Evolutionary conservation across 768 basidiomycete genomes (phyloP).

Genomic region (Xerocomus spinulosus): DNA sequence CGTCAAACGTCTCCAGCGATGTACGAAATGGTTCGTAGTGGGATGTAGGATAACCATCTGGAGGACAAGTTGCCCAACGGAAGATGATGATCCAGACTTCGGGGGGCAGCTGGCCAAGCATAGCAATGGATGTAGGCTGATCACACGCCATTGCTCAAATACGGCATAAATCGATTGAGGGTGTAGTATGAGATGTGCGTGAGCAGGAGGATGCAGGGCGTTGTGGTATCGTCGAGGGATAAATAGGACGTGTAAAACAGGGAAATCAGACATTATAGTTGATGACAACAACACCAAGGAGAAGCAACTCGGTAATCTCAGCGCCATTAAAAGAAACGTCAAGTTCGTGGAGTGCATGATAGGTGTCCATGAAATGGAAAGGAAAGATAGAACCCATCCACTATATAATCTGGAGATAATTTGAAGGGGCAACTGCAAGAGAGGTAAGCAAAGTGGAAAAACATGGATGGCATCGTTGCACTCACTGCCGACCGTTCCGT

Average conservation of each 20-base stretch:
- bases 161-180: constrained; percentile 1
- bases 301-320: constrained; percentile 15
- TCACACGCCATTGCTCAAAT: constrained; percentile 7
- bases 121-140: background rate
- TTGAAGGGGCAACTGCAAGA: constrained; percentile 71
- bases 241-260: constrained; percentile 21
- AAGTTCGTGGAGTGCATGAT: constrained; percentile 27
- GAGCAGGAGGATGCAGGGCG: constrained; percentile 16
- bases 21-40: constrained; percentile 48
- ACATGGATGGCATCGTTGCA: constrained; percentile 21
- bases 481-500: constrained; percentile 76
- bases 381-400: constrained; percentile 17
- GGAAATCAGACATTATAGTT: constrained; percentile 29
- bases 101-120: constrained; percentile 35
- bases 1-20: constrained; percentile 28
- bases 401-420: constrained; percentile 79
- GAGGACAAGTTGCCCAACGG: constrained; percentile 36
- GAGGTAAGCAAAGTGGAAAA: constrained; percentile 8
- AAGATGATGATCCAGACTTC: constrained; percentile 56
- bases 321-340: constrained; percentile 31
- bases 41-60: constrained; percentile 24
- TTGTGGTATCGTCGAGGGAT: constrained; percentile 32
- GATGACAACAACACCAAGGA: constrained; percentile 24
- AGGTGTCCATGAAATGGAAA: constrained; percentile 22
- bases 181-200: constrained; percentile 5